phyloP scores from a whole-genome alignment of 2,329 filamentous ascomycete genomes.

The Dothideomycetes sp. region DNA sequence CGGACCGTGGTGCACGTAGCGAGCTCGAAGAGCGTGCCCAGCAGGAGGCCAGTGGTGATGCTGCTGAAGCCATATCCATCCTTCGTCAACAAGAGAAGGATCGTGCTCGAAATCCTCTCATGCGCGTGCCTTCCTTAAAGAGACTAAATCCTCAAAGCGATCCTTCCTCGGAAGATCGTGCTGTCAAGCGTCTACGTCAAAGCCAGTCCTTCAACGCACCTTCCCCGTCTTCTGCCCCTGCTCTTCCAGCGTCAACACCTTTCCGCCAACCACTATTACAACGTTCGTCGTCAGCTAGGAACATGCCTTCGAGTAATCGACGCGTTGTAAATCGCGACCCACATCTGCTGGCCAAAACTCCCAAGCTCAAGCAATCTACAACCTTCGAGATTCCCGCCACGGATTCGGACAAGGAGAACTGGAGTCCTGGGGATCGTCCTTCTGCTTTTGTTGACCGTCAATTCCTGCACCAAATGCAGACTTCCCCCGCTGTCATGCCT shows the following conservation, averaged over 20 bases:
- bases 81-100: constrained; percentile 10
- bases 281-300: constrained; percentile 24
- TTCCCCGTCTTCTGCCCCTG: constrained; percentile 9
- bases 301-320: constrained; percentile 21
- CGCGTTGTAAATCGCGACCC: not conserved
- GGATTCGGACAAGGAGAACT: constrained; percentile 96
- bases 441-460: constrained; percentile 25
- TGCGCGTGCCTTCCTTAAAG: constrained; percentile 8
- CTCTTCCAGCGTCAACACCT: constrained; percentile 13
- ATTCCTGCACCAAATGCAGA: constrained; percentile 9
- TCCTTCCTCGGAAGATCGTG: constrained; percentile 5
- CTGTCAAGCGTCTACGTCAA: constrained; percentile 4
- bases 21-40: constrained; percentile 74
- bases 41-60: constrained; percentile 69
- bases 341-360: constrained; percentile 1
- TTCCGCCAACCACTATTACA: constrained; percentile 22
- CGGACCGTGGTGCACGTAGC: constrained; percentile 69
- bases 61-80: constrained; percentile 59
- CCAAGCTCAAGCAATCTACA: constrained; percentile 22
- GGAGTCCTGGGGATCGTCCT: constrained; percentile 43
- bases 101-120: constrained; percentile 4
- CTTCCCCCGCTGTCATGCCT: constrained; percentile 4
- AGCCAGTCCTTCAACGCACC: constrained; percentile 8
- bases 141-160: constrained; percentile 5
- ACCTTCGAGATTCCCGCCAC: constrained; percentile 44